Evolutionary conservation across 306 rosid genomes (phyloP).

Genomic region (Medicago ruthenica): DNA sequence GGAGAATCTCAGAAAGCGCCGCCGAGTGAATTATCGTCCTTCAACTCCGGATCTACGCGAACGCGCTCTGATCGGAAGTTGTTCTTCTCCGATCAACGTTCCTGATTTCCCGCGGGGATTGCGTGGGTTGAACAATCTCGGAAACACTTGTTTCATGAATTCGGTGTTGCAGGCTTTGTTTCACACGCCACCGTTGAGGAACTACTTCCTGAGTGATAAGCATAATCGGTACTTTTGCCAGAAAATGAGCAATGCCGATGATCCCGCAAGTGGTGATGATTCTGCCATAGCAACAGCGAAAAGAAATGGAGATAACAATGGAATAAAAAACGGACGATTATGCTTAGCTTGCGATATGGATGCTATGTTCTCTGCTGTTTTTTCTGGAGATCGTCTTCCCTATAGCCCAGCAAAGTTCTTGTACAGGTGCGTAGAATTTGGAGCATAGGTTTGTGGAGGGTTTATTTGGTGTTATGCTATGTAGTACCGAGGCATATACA

Average conservation of each 20-base stretch:
- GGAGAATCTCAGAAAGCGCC: constrained; percentile 85
- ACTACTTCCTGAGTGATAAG: constrained; percentile 85
- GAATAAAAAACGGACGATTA: constrained; percentile 48
- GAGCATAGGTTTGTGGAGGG: background rate
- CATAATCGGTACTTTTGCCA: constrained; percentile 86
- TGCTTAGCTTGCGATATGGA: constrained; percentile 93
- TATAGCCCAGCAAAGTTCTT: constrained; percentile 94
- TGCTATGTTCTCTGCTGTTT: constrained; percentile 77
- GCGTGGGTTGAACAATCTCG: constrained; percentile 89
- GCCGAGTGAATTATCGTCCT: constrained; percentile 79
- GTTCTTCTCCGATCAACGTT: constrained; percentile 54
- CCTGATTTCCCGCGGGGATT: constrained; percentile 72
- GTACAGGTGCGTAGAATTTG: constrained; percentile 63
- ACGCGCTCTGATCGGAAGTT: constrained; percentile 54
- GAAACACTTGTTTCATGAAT: constrained; percentile 94
- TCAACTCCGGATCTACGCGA: constrained; percentile 79
- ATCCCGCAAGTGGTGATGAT: constrained; percentile 16
- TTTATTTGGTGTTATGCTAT: background rate
- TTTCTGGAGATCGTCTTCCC: constrained; percentile 81
- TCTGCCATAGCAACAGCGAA: constrained; percentile 39
- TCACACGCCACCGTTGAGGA: constrained; percentile 89
- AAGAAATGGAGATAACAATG: constrained; percentile 44
- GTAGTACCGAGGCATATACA: no score
- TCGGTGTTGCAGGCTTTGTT: constrained; percentile 93
- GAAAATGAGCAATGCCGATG: constrained; percentile 52